A percentile compares a stretch with the other conserved stretches of the same genome.
phyloP scores from a whole-genome alignment of 192 early-diverging fungal genomes.

The Umbelopsis ramanniana region DNA sequence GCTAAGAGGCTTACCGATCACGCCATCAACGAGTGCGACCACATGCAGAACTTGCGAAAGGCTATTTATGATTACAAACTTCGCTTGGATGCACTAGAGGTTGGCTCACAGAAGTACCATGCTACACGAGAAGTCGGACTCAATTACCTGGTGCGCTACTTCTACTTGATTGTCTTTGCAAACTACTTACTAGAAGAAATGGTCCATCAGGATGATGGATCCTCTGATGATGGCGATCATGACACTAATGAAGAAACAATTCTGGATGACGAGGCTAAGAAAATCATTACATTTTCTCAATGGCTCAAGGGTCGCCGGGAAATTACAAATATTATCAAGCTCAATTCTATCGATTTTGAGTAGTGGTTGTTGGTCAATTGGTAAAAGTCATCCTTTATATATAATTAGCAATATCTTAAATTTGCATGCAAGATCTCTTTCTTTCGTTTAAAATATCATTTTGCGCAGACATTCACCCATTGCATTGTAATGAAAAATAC shows the following conservation, averaged over 20 bases:
- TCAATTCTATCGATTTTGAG: slow-evolving; percentile 32
- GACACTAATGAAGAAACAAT: slow-evolving; percentile 22
- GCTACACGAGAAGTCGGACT: slow-evolving; percentile 43
- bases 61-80: slow-evolving; percentile 65
- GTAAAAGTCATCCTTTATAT: too few species aligned
- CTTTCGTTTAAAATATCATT: background rate
- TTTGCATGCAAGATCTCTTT: background rate
- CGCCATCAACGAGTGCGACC: slow-evolving; percentile 66
- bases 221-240: background rate
- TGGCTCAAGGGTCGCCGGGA: slow-evolving; percentile 64
- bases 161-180: slow-evolving; percentile 70
- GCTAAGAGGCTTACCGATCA: slow-evolving; percentile 62
- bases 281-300: slow-evolving; percentile 45
- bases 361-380: background rate
- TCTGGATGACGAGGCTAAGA: slow-evolving; percentile 33
- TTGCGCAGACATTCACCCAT: background rate
- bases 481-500: background rate
- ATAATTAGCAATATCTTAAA: background rate
- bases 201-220: slow-evolving; percentile 25
- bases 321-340: slow-evolving; percentile 57
- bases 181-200: slow-evolving; percentile 61
- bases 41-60: slow-evolving; percentile 67
- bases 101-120: slow-evolving; percentile 39
- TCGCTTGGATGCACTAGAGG: slow-evolving; percentile 50
- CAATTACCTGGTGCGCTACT: slow-evolving; percentile 69